phyloP scores from a whole-genome alignment of 345 rosid genomes.

The Citrus hindsii region DNA sequence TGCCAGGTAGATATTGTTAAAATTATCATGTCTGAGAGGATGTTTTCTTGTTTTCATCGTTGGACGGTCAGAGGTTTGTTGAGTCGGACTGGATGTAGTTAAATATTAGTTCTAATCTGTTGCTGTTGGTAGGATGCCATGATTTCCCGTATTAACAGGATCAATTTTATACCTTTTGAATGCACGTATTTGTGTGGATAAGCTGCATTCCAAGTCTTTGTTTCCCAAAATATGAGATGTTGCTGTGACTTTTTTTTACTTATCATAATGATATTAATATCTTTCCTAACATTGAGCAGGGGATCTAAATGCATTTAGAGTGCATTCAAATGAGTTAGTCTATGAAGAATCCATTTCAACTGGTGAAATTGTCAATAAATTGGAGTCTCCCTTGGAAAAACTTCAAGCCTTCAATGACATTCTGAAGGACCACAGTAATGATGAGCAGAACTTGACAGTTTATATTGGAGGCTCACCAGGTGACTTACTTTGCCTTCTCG shows the following conservation, averaged over 20 bases:
- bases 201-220: neutral
- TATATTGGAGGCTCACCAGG: constrained; percentile 49
- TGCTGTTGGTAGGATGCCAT: neutral
- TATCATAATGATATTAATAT: neutral
- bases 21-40: neutral
- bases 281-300: constrained; percentile 22
- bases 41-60: neutral
- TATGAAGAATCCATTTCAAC: constrained; percentile 45
- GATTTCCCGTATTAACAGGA: neutral
- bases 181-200: neutral
- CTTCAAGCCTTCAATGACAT: constrained; percentile 32
- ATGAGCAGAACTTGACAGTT: constrained; percentile 37
- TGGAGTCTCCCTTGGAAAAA: constrained; percentile 52
- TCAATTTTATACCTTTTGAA: neutral
- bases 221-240: neutral
- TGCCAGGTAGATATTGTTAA: neutral
- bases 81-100: neutral
- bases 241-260: neutral
- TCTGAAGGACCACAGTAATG: constrained; percentile 20
- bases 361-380: constrained; percentile 38
- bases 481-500: constrained; percentile 53
- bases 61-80: too few relatives aligned
- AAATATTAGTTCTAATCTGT: neutral
- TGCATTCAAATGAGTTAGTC: constrained; percentile 47
- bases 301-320: constrained; percentile 28